Conservation (phyloP, 345 rosid genomes). For the Physaria fendleri region DNA sequence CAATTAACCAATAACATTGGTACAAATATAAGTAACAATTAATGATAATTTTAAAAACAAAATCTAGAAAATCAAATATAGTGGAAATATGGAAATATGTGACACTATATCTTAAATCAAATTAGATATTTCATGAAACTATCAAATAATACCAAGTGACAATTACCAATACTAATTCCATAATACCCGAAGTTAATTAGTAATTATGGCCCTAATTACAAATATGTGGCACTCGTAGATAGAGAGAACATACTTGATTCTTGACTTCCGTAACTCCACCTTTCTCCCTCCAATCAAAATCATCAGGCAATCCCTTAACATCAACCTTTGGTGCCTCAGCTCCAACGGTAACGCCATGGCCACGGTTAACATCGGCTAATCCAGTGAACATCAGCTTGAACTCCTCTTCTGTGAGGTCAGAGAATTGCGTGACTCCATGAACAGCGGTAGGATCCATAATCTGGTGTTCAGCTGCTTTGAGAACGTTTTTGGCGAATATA, state of each 20-base stretch:
- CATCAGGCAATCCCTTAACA: conserved; percentile 51
- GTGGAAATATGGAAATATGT: too few relatives aligned
- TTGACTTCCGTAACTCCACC: conserved; percentile 90
- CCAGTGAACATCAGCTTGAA: conserved; percentile 61
- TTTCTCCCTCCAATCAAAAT: conserved; percentile 83
- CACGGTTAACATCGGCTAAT: conserved; percentile 20
- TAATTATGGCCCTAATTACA: background rate
- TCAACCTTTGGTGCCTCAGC: conserved; percentile 25
- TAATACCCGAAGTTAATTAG: background rate
- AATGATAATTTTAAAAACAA: too few relatives aligned
- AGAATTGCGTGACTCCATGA: conserved; percentile 76
- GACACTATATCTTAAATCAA: background rate
- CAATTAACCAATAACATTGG: too few relatives aligned
- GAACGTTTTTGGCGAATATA: conserved; percentile 57
- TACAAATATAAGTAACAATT: too few relatives aligned
- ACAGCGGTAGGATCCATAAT: conserved; percentile 61
- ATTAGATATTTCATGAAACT: background rate
- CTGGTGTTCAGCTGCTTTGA: conserved; percentile 77
- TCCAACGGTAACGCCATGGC: conserved; percentile 9
- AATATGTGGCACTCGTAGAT: too few relatives aligned
- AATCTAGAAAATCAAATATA: too few relatives aligned
- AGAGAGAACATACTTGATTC: conserved; percentile 49
- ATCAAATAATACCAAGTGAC: background rate
- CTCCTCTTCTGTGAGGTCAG: conserved; percentile 74
- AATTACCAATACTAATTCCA: background rate